Evolutionary conservation across 2,329 filamentous ascomycete genomes (phyloP).

Genomic region (Amylocarpus encephaloides): DNA sequence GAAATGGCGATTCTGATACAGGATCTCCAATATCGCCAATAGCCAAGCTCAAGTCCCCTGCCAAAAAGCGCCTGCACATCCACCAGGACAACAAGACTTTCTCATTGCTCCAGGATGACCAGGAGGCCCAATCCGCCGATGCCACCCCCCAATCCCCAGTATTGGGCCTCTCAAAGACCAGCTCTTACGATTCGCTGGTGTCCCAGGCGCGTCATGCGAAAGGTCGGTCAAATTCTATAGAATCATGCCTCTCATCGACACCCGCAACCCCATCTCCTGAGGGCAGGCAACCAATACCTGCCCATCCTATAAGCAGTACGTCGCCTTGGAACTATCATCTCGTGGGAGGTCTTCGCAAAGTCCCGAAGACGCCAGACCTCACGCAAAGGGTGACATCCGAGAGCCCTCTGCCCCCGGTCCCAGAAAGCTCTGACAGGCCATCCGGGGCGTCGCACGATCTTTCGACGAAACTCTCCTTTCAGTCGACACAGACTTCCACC

Average conservation of each 20-base stretch:
- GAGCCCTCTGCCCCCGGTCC: constrained; percentile 23
- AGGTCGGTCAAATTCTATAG: constrained; percentile 21
- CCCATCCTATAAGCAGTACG: constrained; percentile 26
- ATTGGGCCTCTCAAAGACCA: constrained; percentile 17
- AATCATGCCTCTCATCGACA: constrained; percentile 25
- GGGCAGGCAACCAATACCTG: constrained; percentile 24
- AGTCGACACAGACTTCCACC: constrained; percentile 26
- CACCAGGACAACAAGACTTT: constrained; percentile 31
- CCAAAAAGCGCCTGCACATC: constrained; percentile 27
- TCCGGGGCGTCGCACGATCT: constrained; percentile 25
- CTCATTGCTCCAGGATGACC: constrained; percentile 26
- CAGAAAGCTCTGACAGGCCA: constrained; percentile 21
- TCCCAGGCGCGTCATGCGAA: constrained; percentile 19
- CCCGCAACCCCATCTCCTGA: constrained; percentile 23
- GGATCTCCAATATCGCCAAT: constrained; percentile 21
- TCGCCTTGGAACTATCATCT: constrained; percentile 31
- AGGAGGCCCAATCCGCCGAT: constrained; percentile 13
- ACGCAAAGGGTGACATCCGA: constrained; percentile 25
- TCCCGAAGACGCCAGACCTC: constrained; percentile 31
- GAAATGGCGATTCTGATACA: constrained; percentile 24
- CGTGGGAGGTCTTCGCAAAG: constrained; percentile 32
- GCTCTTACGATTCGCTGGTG: constrained; percentile 24
- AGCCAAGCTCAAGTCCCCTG: constrained; percentile 20
- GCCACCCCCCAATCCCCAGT: constrained; percentile 19
- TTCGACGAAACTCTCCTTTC: constrained; percentile 30